Evolutionary conservation across 169 alveolate species (phyloP), one percentile per base, ranked within the genome.

Genomic region (Theileria sp.): DNA sequence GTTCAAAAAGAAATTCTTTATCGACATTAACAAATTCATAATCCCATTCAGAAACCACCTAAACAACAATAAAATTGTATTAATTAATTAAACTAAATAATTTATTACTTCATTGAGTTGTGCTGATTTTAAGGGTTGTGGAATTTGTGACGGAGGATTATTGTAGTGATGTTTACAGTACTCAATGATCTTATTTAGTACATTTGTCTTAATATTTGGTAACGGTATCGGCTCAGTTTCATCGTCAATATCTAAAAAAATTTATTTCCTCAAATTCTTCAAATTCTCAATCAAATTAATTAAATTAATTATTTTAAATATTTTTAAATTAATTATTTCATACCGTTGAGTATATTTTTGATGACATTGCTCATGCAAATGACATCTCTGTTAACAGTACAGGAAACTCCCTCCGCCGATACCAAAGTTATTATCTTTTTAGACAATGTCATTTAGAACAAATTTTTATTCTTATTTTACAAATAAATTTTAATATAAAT

Each of bases 121-220:
- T 19, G 88, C 81, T 36, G 97, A 89, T 76, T 92, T 94, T 26
- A 97, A 92, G 10, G 99, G 99, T 73, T 95, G 93, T 70, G 98
- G 99, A 49, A 97, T 96, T 84, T 95, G 97, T 10, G 92, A 93
- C 25, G 99, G 96, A 12, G 96, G 96, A 87, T 92, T 92, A 77
- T 96, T 94, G 28, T 87, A 92, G 79, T 95, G 96, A 81, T 95
- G 92, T 38, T 89, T 92, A 87, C 98, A 95, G 87, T 96, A 97
- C 67, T 96, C 98, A 44, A 96, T 87, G 28, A 96, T 91, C 82
- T 96, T 97, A 66, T 93, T 87, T 79, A 97, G 89, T 25, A 94
- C 93, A 15, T 81, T 80, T 19, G 95, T 79, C 70, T 94, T 94
- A n/a, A 96, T 96, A 78, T 94, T 96, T 28, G 97, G 97, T 12